Base-by-base conservation (phyloP, 2,329 filamentous ascomycete species). In the Diplodia scrobiculata region DNA sequence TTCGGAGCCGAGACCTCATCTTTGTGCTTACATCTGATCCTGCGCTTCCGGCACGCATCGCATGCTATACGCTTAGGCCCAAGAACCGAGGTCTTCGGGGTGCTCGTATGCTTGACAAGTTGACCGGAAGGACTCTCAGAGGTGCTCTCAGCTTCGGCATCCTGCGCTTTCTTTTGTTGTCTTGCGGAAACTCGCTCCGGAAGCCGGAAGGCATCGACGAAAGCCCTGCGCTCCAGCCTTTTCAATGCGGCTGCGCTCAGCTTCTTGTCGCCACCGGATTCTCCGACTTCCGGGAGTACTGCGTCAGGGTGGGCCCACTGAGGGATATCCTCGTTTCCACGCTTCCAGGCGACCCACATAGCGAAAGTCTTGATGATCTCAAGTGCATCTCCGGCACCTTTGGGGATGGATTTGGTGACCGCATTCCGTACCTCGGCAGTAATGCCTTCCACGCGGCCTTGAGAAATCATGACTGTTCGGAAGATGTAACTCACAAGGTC, bases 331-430 rank as follows among this genome's bases (percentile, higher is more conserved):
- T 88, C 86, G 71, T 88, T 87, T 11, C 87, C 87, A 65, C 84
- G 83, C 73, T 89, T 89, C 87, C 87, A 89, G 2, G 87, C 85
- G 66, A 85, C 82, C 87, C 87, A 89, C 66, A 88, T 79, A 5
- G 86, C 87, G 69, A 89, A 89, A 17, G 77, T 82, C 70, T 83
- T 82, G 66, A 86, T 83, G 38, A 85, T 76, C 34, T 85, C 82
- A n/a, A 89, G 74, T 4, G 87, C 86, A 65, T 89, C 86, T 41
- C 84, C 84, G 66, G 84, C 79, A 34, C 82, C 82, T 74, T 88
- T 89, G 0, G 87, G 87, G 65, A 89, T 88, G 2, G 86, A 87
- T 34, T 81, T 82, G 67, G 82, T 84, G 60, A 89, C 84, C 2
- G 85, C 84, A 68, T 86, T 87, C 68, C 84, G 81, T 52, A 81